Evolutionary conservation across 176 grass and related monocot species (phyloP), one percentile per base, ranked within the genome.

Genomic region (Eragrostis curvula): DNA sequence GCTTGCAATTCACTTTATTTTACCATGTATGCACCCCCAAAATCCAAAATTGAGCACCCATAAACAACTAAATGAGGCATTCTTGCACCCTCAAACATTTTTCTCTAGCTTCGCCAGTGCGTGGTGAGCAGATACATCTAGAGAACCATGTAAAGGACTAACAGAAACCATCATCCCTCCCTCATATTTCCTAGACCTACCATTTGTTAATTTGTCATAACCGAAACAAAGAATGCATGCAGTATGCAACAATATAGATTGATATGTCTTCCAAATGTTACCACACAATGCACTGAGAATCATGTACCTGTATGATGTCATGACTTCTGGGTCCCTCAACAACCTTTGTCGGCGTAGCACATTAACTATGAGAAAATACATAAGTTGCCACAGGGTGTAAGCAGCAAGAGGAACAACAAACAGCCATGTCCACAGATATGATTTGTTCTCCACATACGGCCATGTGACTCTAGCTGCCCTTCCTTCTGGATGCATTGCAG

Each of bases 291-390:
- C n/a, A n/a, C n/a, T n/a, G n/a, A n/a, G n/a, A n/a, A n/a, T n/a
- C n/a, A n/a, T 13, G 7, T 85, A 97, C 94, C 94, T 97, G 80
- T 98, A 98, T 75, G 96, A 98, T 76, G 96, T 98, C 96, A 98
- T 98, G 77, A 98, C 93, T 89, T 98, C 96, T 46, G 96, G 96
- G 49, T 98, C 96, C 50, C 36, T 92, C 74, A 98, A 83, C 40
- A 98, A 77, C 56, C 96, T 86, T 58, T 98, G 96, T 65, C 90
- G 81, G 6, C 96, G 90, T 18, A 98, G 82, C 45, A 98, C 93
- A 61, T 98, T 82, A 44, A 98, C 96, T 77, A 98, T 90, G 69
- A 98, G 75, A 36, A 93, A 95, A 85, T 98, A 93, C 60, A 91
- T 85, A 79, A 98, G 32, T 77, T 98, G 96, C 96, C 96, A 98